These are phyloP conservation scores for Byssoonygena ceratinophila DNA, from an alignment of 2,329 filamentous ascomycete species.

Conservation along the genomic window DNA sequence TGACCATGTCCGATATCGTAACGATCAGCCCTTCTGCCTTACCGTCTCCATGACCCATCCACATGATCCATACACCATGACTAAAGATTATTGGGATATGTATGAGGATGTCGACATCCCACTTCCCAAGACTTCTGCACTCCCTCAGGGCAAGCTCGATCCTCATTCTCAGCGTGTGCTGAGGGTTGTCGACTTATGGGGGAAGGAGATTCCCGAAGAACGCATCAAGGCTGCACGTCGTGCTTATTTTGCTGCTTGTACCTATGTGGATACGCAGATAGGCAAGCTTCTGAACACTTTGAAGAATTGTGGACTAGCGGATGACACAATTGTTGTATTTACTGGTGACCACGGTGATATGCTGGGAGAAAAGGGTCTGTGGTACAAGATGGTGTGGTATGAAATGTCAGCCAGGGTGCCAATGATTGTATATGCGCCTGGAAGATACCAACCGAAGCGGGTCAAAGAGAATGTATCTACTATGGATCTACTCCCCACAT, in stretches of 20 bases:
- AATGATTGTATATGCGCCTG: constrained; percentile 71
- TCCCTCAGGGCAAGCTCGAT: constrained; percentile 73
- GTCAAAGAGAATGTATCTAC: constrained; percentile 81
- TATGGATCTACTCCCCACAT: constrained; percentile 77
- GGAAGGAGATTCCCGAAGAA: constrained; percentile 70
- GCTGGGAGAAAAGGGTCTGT: constrained; percentile 82
- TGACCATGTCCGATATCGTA: constrained; percentile 74
- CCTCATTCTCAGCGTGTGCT: constrained; percentile 76
- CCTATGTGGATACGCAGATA: constrained; percentile 87
- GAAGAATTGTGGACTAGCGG: constrained; percentile 65
- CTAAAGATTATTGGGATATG: constrained; percentile 82
- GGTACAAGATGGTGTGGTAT: constrained; percentile 97
- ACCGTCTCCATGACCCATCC: constrained; percentile 91
- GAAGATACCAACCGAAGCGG: constrained; percentile 61
- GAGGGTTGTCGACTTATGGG: constrained; percentile 77
- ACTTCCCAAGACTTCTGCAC: constrained; percentile 59
- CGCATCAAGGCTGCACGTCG: constrained; percentile 76
- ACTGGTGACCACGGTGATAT: constrained; percentile 92
- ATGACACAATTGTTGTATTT: constrained; percentile 86
- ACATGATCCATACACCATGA: constrained; percentile 90
- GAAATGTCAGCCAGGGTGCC: constrained; percentile 85
- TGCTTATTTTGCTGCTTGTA: constrained; percentile 86
- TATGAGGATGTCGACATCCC: constrained; percentile 85
- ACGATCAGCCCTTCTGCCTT: constrained; percentile 69
- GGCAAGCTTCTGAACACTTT: constrained; percentile 69